Conservation (phyloP, 768 basidiomycete genomes). For the Neoboletus magnificus region DNA sequence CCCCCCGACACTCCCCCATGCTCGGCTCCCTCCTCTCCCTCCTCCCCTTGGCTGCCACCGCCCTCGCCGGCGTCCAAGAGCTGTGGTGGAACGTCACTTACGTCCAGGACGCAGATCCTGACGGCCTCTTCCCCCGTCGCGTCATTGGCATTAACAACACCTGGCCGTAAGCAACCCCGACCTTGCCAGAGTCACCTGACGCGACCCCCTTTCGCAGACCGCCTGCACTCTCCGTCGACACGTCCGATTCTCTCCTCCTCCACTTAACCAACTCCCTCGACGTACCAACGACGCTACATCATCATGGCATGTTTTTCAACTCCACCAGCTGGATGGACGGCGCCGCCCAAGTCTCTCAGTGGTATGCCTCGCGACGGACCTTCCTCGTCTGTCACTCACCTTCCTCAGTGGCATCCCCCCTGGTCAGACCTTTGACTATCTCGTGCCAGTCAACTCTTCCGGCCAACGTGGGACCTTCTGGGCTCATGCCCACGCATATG, state of each 20-base stretch:
- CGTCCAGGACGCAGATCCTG: constrained; percentile 75
- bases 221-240: constrained; percentile 72
- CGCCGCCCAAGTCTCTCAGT: constrained; percentile 78
- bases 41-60: constrained; percentile 30
- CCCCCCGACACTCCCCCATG: too few relatives aligned
- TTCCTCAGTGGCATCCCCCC: constrained; percentile 68
- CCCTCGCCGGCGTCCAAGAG: constrained; percentile 66
- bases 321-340: constrained; percentile 87
- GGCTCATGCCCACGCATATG: constrained; percentile 67
- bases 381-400: neutral
- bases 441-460: constrained; percentile 63
- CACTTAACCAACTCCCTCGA: constrained; percentile 76
- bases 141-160: constrained; percentile 88
- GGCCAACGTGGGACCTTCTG: constrained; percentile 81
- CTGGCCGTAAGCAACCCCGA: constrained; percentile 73
- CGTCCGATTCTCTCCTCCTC: constrained; percentile 69
- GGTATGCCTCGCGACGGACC: constrained; percentile 39
- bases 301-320: constrained; percentile 97
- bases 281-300: constrained; percentile 69
- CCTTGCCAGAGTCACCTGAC: neutral
- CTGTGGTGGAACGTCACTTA: constrained; percentile 93
- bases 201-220: constrained; percentile 47
- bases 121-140: constrained; percentile 70
- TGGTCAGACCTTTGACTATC: constrained; percentile 67
- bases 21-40: constrained; percentile 11